These are phyloP conservation scores for Vitis hybrid DNA, from an alignment of 177 flowering plant genomes.

Conservation along the genomic window DNA sequence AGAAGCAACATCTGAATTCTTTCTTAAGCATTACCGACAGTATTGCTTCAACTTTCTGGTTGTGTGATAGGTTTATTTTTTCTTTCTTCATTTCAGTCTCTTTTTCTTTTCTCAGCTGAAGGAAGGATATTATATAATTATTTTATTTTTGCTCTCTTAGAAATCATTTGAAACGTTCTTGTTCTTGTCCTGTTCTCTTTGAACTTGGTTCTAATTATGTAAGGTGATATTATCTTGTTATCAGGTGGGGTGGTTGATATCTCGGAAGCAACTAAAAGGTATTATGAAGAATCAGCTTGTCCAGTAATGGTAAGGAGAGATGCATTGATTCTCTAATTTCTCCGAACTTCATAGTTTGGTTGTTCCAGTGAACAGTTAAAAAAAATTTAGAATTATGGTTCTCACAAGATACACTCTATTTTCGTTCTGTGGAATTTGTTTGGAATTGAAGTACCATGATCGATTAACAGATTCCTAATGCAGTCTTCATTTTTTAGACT, in stretches of 20 bases:
- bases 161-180: background rate
- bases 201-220: background rate
- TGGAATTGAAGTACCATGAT: too few relatives aligned
- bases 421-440: too few relatives aligned
- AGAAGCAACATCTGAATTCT: too few relatives aligned
- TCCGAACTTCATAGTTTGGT: too few relatives aligned
- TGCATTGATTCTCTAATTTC: background rate
- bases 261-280: slow-evolving; percentile 44
- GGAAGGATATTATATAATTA: too few relatives aligned
- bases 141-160: background rate
- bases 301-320: slow-evolving; percentile 51
- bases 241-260: slow-evolving; percentile 68
- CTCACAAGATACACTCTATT: background rate
- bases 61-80: background rate
- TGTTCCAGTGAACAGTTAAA: too few relatives aligned
- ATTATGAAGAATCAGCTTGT: slow-evolving; percentile 34
- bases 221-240: slow-evolving; percentile 1
- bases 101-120: background rate
- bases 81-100: background rate
- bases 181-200: background rate
- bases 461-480: too few relatives aligned
- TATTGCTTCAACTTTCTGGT: too few relatives aligned
- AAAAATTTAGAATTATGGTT: too few relatives aligned
- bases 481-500: too few relatives aligned
- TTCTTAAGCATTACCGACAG: too few relatives aligned